Evolutionary conservation across 1,284 basidiomycete genomes (phyloP).

Genomic region (Trametes sp.): DNA sequence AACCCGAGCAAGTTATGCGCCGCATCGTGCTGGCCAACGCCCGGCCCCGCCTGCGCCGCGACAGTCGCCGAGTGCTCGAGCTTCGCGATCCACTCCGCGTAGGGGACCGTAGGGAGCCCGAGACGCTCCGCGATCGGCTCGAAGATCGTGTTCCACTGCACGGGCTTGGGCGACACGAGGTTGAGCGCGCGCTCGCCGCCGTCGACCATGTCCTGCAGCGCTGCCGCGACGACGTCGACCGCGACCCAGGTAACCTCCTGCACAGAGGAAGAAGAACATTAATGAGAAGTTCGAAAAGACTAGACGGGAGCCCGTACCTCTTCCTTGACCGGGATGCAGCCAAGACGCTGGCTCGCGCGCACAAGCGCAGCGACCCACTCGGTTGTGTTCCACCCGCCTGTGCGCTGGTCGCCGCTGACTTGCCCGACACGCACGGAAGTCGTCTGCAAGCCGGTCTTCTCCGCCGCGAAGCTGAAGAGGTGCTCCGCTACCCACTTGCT

Average conservation of each 20-base stretch:
- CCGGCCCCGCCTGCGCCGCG: constrained; percentile 13
- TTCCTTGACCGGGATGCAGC: constrained; percentile 21
- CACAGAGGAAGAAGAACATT: background rate
- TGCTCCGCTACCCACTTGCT: constrained; percentile 34
- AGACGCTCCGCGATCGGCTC: constrained; percentile 29
- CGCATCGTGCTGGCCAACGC: constrained; percentile 14
- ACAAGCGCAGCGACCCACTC: constrained; percentile 30
- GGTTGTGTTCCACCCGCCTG: constrained; percentile 26
- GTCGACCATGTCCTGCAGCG: constrained; percentile 33
- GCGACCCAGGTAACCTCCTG: constrained; percentile 34
- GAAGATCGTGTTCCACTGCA: constrained; percentile 34
- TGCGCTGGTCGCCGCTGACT: constrained; percentile 24
- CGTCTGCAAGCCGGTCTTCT: constrained; percentile 17
- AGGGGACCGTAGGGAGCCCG: constrained; percentile 33
- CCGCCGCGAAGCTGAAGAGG: constrained; percentile 18
- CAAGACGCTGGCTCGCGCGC: constrained; percentile 15
- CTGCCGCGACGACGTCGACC: constrained; percentile 30
- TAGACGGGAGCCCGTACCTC: too few relatives aligned
- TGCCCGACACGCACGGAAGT: constrained; percentile 31
- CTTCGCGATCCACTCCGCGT: constrained; percentile 35
- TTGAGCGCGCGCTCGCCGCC: constrained; percentile 35
- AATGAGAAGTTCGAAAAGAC: too few relatives aligned
- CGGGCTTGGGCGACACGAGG: constrained; percentile 38
- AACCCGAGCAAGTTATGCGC: constrained; percentile 23
- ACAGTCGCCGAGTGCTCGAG: constrained; percentile 13